Conservation (phyloP, 2,329 filamentous ascomycete species). For the Fusarium siculi region DNA sequence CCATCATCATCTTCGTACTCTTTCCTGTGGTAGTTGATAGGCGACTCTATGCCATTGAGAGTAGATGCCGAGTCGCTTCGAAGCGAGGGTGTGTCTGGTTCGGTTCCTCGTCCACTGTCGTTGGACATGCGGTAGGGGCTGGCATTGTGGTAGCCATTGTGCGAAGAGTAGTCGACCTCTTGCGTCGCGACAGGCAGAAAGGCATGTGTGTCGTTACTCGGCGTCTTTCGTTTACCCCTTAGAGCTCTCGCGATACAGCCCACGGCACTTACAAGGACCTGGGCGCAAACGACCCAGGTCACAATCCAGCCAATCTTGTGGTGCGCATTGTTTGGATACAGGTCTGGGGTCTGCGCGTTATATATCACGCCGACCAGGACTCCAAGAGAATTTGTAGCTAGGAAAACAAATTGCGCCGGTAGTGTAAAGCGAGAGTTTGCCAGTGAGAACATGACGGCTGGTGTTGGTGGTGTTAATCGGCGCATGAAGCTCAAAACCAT, state of each 20-base stretch:
- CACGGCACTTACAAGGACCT: conserved; percentile 75
- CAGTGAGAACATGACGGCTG: conserved; percentile 88
- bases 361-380: conserved; percentile 76
- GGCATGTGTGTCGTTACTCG: conserved; percentile 47
- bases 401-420: conserved; percentile 73
- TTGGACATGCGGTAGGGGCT: conserved; percentile 67
- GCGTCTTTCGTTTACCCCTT: not conserved
- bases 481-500: not conserved
- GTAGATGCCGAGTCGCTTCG: conserved; percentile 73
- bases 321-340: conserved; percentile 90
- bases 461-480: conserved; percentile 10
- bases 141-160: conserved; percentile 63
- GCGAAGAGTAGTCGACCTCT: not conserved
- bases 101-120: conserved; percentile 80
- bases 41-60: conserved; percentile 54
- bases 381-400: conserved; percentile 71
- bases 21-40: conserved; percentile 52
- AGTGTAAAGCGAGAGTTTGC: conserved; percentile 80
- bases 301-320: conserved; percentile 88
- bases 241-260: conserved; percentile 62
- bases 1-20: conserved; percentile 64
- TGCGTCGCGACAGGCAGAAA: conserved; percentile 72
- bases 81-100: conserved; percentile 73
- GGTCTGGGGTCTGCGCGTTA: conserved; percentile 82
- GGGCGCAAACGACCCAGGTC: conserved; percentile 76